phyloP scores from a whole-genome alignment of 2,329 filamentous ascomycete genomes.

The Cryphonectria radicalis region DNA sequence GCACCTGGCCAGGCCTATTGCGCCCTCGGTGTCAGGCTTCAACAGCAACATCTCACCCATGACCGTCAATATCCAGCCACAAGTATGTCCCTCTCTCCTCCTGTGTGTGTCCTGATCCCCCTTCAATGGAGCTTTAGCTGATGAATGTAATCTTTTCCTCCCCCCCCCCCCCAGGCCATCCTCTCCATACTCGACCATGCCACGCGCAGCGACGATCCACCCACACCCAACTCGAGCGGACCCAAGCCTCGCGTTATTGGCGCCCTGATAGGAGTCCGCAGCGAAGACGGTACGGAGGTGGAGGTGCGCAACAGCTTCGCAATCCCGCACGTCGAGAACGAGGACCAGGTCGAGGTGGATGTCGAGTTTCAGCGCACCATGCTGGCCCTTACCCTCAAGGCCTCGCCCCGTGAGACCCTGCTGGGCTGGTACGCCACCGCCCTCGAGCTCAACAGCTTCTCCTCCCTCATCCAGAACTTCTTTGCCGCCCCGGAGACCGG shows the following conservation, averaged over 20 bases:
- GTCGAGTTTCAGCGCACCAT: slow-evolving; percentile 99
- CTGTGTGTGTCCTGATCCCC: slow-evolving; percentile 9
- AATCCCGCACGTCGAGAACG: slow-evolving; percentile 96
- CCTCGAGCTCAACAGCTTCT: slow-evolving; percentile 97
- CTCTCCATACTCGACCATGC: slow-evolving; percentile 91
- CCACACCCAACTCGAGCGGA: slow-evolving; percentile 60
- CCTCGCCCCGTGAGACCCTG: slow-evolving; percentile 89
- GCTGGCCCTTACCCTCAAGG: slow-evolving; percentile 92
- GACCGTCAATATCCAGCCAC: slow-evolving; percentile 91
- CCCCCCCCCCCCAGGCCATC: slow-evolving; percentile 64
- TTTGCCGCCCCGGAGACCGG: slow-evolving; percentile 96
- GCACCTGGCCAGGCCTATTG: slow-evolving; percentile 90
- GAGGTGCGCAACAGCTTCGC: slow-evolving; percentile 97
- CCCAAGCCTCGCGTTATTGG: slow-evolving; percentile 90
- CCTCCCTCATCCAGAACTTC: slow-evolving; percentile 98
- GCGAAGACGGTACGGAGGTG: slow-evolving; percentile 95
- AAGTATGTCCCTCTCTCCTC: slow-evolving; percentile 61
- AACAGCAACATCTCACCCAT: slow-evolving; percentile 89
- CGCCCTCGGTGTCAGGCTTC: slow-evolving; percentile 77
- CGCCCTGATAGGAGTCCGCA: slow-evolving; percentile 88
- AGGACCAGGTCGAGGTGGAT: slow-evolving; percentile 98
- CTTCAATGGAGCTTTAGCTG: not conserved
- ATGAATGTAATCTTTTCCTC: slow-evolving; percentile 4
- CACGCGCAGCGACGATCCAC: slow-evolving; percentile 74
- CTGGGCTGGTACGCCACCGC: slow-evolving; percentile 99